Conservation (phyloP, 1,284 basidiomycete species). For the Lignosus rhinocerotis region DNA sequence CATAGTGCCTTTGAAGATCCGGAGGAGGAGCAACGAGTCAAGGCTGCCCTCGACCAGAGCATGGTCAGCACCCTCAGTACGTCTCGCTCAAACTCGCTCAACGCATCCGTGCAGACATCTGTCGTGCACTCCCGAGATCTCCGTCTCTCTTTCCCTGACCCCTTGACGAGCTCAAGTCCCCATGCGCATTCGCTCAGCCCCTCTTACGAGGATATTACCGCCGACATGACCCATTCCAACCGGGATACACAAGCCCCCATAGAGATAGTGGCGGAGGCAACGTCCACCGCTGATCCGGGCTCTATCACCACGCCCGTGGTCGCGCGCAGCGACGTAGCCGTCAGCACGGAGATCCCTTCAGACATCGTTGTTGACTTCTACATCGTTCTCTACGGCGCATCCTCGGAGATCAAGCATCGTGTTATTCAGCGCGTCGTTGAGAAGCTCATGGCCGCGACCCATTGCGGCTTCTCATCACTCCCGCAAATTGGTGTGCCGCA, state of each 20-base stretch:
- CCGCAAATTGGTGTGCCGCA: conserved; percentile 16
- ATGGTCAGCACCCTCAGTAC: conserved; percentile 73
- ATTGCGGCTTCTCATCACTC: conserved; percentile 24
- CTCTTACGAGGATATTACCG: conserved; percentile 49
- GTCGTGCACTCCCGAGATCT: conserved; percentile 67
- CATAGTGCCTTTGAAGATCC: conserved; percentile 35
- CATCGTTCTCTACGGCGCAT: conserved; percentile 62
- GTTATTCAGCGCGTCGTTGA: conserved; percentile 56
- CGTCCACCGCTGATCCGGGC: conserved; percentile 40
- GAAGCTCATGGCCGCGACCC: conserved; percentile 34
- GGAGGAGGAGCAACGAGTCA: conserved; percentile 64
- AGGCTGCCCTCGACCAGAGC: conserved; percentile 74
- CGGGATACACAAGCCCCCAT: conserved; percentile 13
- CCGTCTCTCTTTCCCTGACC: conserved; percentile 75
- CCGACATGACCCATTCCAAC: conserved; percentile 29
- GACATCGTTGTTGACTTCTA: conserved; percentile 44
- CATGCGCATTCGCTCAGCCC: conserved; percentile 51
- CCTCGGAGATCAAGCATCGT: conserved; percentile 55
- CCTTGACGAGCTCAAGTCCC: conserved; percentile 69
- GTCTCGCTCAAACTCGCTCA: conserved; percentile 61
- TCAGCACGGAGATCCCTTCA: conserved; percentile 14
- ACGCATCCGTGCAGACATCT: conserved; percentile 42
- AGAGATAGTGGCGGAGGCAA: conserved; percentile 6
- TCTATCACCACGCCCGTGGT: conserved; percentile 40
- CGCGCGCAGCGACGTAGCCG: conserved; percentile 30